Evolutionary conservation across 148 eudicot genomes (phyloP).

Genomic region (Persicaria maculosa): DNA sequence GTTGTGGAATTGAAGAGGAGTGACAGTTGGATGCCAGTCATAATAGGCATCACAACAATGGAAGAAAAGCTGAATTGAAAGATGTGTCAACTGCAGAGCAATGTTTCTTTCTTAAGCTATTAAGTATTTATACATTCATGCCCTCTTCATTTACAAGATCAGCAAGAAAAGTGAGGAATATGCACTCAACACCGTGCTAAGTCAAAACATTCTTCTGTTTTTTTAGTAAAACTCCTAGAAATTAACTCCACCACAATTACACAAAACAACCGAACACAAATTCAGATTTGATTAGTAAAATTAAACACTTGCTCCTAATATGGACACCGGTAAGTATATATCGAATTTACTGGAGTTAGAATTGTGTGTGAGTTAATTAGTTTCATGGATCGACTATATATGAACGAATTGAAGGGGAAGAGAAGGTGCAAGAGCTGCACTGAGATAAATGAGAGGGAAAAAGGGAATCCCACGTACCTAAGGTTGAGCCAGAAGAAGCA

Average conservation of each 20-base stretch:
- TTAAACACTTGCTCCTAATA: too few relatives aligned
- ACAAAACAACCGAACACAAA: too few relatives aligned
- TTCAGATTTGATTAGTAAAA: too few relatives aligned
- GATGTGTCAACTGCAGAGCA: too few relatives aligned
- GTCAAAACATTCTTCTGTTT: background rate
- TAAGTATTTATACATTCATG: background rate
- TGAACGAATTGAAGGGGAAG: constrained; percentile 13
- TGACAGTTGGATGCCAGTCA: too few relatives aligned
- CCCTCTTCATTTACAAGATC: background rate
- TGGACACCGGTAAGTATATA: background rate
- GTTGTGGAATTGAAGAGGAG: too few relatives aligned
- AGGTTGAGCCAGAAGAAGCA: constrained; percentile 29
- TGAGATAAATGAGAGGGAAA: constrained; percentile 44
- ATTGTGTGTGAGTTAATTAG: too few relatives aligned
- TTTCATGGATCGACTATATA: too few relatives aligned
- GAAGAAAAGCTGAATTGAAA: too few relatives aligned
- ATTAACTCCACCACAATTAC: too few relatives aligned
- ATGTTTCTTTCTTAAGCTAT: background rate
- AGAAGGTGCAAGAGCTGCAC: constrained; percentile 36
- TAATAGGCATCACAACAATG: too few relatives aligned
- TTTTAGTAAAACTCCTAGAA: too few relatives aligned
- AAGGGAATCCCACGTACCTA: constrained; percentile 37
- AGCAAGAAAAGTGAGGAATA: background rate
- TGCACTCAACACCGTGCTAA: background rate
- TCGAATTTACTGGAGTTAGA: background rate